These are phyloP conservation scores for Arthrobotrys sinensis DNA, from an alignment of 2,329 filamentous ascomycete species.

Conservation along the genomic window DNA sequence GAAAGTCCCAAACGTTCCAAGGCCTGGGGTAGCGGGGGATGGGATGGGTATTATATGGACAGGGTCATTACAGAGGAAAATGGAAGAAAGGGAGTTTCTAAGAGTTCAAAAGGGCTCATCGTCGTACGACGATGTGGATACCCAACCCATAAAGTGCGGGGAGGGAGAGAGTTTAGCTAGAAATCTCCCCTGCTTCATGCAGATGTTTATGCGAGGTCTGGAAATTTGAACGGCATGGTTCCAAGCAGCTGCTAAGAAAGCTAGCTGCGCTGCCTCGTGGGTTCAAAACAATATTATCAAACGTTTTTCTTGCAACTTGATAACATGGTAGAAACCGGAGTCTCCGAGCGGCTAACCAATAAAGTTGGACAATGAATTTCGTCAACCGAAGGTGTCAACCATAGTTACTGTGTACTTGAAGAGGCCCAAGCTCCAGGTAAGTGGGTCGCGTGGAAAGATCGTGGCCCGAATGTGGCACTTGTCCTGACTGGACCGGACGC, in stretches of 20 bases:
- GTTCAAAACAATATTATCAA: constrained; percentile 10
- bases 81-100: constrained; percentile 4
- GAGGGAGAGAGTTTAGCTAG: background rate
- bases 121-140: constrained; percentile 38
- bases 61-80: background rate
- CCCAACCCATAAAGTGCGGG: constrained; percentile 32
- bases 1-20: constrained; percentile 34
- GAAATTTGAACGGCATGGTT: constrained; percentile 43
- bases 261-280: constrained; percentile 35
- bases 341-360: constrained; percentile 41
- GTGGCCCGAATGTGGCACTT: constrained; percentile 22
- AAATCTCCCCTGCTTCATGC: constrained; percentile 38
- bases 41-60: constrained; percentile 47
- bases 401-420: constrained; percentile 10
- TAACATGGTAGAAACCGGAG: constrained; percentile 5
- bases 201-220: constrained; percentile 33
- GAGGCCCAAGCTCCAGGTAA: constrained; percentile 51
- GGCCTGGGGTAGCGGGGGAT: constrained; percentile 49
- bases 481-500: constrained; percentile 9
- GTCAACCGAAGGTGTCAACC: constrained; percentile 43
- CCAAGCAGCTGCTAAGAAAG: constrained; percentile 16
- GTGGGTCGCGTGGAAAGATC: constrained; percentile 44
- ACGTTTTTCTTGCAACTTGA: constrained; percentile 24
- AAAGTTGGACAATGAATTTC: constrained; percentile 1
- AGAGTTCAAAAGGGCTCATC: constrained; percentile 13